Evolutionary conservation across 192 early-diverging fungal genomes (phyloP), one percentile per base, ranked within the genome.

Genomic region (Coemansia sp.): DNA sequence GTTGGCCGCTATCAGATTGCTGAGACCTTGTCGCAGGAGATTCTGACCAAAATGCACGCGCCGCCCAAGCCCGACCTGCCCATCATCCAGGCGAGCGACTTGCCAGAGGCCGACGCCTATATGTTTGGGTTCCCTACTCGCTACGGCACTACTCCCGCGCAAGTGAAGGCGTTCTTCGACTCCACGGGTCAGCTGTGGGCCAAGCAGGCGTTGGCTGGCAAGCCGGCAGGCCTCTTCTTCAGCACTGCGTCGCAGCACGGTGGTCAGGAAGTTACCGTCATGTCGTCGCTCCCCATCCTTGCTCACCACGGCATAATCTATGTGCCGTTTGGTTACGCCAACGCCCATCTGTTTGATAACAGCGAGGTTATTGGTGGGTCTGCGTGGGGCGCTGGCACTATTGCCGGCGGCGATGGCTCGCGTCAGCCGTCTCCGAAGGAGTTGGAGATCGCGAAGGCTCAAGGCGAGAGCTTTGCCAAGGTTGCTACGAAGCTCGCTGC

Each of bases 231-330:
- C 25, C 65, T 78, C 39, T 91, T 93, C 79, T 83, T 81, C 40
- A 86, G 88, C 29, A 89, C 88, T 7, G 83, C 72, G 5, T 77
- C 81, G 38, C 86, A 87, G 74, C 84, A 87, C 63, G 89, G 89
- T 46, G 90, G 90, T 17, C 87, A 90, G 76, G 89, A 93, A 61
- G 81, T 79, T 25, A 89, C 88, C 4, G 81, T 83, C 25, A 55
- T 86, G 5, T 82, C 80, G 23, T 69, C 89, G 34, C 51, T 91
- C 19, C 77, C 88, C 1, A 79, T 82, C 64, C 76, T 89, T 31
- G 82, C 80, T 6, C 88, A 91, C 74, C 90, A 90, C 61, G 91
- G 89, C 23, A 82, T 93, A 36, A 74, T 82, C 43, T 93, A 78
- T 56, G 85, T 90, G 34, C 91, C 91, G 3, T 56, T 90, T 41